Percentiles rank a stretch among this genome's conserved stretches.
Conservation (phyloP, 805 yeast species). For the Starmerella geochares region DNA sequence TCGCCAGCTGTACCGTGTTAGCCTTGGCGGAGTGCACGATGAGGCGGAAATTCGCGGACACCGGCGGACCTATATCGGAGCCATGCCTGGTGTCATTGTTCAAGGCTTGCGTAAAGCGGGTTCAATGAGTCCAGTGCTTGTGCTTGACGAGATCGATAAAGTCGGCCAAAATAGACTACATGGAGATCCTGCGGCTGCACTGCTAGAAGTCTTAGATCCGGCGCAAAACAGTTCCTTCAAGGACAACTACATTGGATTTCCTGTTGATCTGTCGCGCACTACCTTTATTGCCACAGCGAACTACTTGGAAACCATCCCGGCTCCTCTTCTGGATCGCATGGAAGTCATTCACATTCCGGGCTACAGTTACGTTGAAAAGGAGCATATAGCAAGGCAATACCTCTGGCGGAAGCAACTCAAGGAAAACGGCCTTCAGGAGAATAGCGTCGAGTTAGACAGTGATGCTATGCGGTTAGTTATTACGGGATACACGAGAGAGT, state of each 20-base stretch:
- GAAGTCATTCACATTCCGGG: constrained; percentile 72
- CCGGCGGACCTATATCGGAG: constrained; percentile 82
- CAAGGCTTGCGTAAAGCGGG: constrained; percentile 68
- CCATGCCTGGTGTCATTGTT: constrained; percentile 76
- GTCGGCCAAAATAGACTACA: constrained; percentile 48
- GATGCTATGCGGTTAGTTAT: constrained; percentile 54
- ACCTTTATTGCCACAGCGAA: constrained; percentile 81
- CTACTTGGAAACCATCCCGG: constrained; percentile 56
- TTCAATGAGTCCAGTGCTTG: constrained; percentile 70
- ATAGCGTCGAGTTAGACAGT: constrained; percentile 38
- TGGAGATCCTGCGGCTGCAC: constrained; percentile 87
- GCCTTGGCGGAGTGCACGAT: constrained; percentile 80
- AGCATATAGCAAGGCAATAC: constrained; percentile 56
- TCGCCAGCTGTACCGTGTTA: constrained; percentile 65
- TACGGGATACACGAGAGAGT: constrained; percentile 64
- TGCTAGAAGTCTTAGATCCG: constrained; percentile 80
- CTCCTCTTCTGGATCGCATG: constrained; percentile 73
- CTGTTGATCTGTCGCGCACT: constrained; percentile 71
- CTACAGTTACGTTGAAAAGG: constrained; percentile 67
- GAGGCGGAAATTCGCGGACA: constrained; percentile 88
- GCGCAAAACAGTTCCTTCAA: constrained; percentile 69
- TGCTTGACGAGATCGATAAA: constrained; percentile 80
- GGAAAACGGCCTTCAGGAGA: constrained; percentile 50
- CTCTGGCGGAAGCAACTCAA: constrained; percentile 65
- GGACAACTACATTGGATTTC: constrained; percentile 80